Conservation (phyloP, 768 basidiomycete species). For the Roridomyces roridus region DNA sequence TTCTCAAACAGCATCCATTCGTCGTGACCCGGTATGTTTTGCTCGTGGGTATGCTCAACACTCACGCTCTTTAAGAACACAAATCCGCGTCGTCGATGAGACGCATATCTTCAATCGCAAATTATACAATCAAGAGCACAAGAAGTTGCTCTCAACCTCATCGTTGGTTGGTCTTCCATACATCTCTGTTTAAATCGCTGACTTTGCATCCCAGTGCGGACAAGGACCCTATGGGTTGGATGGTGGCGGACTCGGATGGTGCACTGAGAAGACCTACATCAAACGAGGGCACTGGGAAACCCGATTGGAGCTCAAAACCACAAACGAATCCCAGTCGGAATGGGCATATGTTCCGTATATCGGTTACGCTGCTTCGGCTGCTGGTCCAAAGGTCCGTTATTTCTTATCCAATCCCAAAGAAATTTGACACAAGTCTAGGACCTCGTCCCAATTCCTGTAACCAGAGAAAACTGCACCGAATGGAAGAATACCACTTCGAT, state of each 20-base stretch:
- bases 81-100: conserved; percentile 40
- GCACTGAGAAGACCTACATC: conserved; percentile 29
- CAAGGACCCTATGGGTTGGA: conserved; percentile 19
- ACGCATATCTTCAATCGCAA: conserved; percentile 34
- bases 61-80: conserved; percentile 31
- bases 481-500: not conserved
- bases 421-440: conserved; percentile 35
- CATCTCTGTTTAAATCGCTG: not conserved
- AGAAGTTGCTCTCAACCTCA: conserved; percentile 23
- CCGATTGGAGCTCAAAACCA: conserved; percentile 30
- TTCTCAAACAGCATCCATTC: conserved; percentile 38
- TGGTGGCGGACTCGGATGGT: conserved; percentile 25
- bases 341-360: conserved; percentile 41
- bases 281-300: conserved; percentile 39
- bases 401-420: not conserved
- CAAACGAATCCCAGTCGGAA: conserved; percentile 21
- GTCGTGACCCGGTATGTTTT: conserved; percentile 39
- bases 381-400: conserved; percentile 38
- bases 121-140: conserved; percentile 35
- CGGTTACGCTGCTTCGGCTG: conserved; percentile 17
- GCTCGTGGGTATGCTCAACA: not conserved
- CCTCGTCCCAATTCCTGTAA: conserved; percentile 36
- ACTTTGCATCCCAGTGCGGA: conserved; percentile 23
- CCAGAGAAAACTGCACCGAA: conserved; percentile 32
- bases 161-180: conserved; percentile 27